Percentiles rank a stretch among this genome's conserved stretches.
Evolutionary conservation across 2,329 filamentous ascomycete genomes (phyloP).

Genomic region (Neoarthrinium moseri): DNA sequence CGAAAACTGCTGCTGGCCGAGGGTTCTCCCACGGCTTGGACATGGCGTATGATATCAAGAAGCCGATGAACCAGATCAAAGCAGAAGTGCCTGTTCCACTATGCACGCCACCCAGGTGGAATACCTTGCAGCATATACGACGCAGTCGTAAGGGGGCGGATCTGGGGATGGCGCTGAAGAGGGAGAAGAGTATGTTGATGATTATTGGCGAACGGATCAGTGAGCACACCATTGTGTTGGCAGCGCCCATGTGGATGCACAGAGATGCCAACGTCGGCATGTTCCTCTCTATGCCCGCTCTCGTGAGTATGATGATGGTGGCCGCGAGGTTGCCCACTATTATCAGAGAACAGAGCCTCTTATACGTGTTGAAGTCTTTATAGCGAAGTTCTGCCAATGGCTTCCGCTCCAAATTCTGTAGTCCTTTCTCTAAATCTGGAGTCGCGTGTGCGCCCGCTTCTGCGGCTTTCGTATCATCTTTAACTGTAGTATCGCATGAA

Average conservation of each 20-base stretch:
- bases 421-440: background rate
- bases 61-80: constrained; percentile 45
- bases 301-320: background rate
- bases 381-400: background rate
- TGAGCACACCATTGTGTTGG: constrained; percentile 49
- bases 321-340: constrained; percentile 1
- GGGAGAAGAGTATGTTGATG: constrained; percentile 50
- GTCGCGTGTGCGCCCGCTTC: no score
- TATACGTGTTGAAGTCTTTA: constrained; percentile 1
- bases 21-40: no score
- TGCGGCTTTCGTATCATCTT: no score
- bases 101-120: constrained; percentile 52
- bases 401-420: background rate
- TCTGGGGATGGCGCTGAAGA: constrained; percentile 43
- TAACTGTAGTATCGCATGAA: background rate
- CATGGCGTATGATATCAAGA: constrained; percentile 27
- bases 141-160: constrained; percentile 49
- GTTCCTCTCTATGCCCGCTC: no score
- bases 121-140: constrained; percentile 48
- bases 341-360: background rate
- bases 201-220: constrained; percentile 55
- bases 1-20: no score
- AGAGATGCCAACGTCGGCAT: background rate
- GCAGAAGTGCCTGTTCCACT: constrained; percentile 49
- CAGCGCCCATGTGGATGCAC: constrained; percentile 36